phyloP scores from a whole-genome alignment of 345 rosid genomes.

The Salix caprea region DNA sequence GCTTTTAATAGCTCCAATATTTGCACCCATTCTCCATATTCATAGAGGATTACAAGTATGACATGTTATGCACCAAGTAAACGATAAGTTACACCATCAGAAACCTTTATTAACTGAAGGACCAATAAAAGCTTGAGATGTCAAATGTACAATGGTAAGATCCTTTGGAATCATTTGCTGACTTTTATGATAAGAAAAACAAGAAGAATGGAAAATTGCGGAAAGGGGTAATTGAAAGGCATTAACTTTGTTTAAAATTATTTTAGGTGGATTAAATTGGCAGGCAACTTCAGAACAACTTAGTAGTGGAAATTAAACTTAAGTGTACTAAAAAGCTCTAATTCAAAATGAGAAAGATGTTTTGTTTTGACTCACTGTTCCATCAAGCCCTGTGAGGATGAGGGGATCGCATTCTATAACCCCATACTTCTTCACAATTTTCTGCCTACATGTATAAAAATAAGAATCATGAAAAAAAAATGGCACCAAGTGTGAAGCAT shows the following conservation, averaged over 20 bases:
- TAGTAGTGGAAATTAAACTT: not conserved
- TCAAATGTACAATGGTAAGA: not conserved
- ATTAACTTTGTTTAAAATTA: not conserved
- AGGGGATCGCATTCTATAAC: conserved; percentile 85
- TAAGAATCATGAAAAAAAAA: not conserved
- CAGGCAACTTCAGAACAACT: not conserved
- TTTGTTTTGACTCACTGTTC: conserved; percentile 58
- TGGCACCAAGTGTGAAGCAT: not conserved
- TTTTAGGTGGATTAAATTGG: not conserved
- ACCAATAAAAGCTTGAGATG: not conserved
- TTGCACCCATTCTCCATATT: not conserved
- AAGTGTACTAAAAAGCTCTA: not conserved
- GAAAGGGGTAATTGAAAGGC: not conserved
- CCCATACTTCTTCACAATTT: conserved; percentile 61
- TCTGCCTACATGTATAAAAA: conserved; percentile 48
- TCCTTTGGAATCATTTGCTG: not conserved
- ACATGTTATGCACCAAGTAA: not conserved
- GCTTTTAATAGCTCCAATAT: not conserved
- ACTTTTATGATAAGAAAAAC: not conserved
- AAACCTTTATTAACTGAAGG: not conserved
- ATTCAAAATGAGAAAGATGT: conserved; percentile 9
- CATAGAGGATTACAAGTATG: not conserved
- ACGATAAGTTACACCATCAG: not conserved
- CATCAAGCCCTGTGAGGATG: conserved; percentile 66
- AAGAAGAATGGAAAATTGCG: not conserved